Percentiles rank a stretch among this genome's conserved stretches.
These are phyloP conservation scores for Aureobasidium sp. DNA, from an alignment of 2,329 filamentous ascomycete genomes.

Conservation along the genomic window DNA sequence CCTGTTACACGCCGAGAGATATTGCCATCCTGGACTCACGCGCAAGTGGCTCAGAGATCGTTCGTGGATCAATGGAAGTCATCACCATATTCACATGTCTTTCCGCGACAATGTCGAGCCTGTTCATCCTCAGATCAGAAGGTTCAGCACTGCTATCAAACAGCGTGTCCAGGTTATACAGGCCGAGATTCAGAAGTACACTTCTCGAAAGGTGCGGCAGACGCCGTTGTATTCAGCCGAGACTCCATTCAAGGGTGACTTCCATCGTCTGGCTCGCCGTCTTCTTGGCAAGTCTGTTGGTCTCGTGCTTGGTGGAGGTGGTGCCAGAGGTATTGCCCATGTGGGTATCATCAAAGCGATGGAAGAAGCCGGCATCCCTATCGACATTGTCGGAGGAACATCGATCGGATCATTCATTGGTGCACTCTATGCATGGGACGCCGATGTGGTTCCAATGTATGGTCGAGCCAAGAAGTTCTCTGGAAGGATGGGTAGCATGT, in stretches of 20 bases:
- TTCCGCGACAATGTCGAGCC: conserved; percentile 72
- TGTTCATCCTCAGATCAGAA: conserved; percentile 65
- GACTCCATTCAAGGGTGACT: conserved; percentile 91
- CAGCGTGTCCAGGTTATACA: conserved; percentile 90
- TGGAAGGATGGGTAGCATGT: conserved; percentile 97
- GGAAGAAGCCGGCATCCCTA: conserved; percentile 92
- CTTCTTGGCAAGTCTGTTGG: conserved; percentile 93
- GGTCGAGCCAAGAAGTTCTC: conserved; percentile 95
- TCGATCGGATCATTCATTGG: conserved; percentile 96
- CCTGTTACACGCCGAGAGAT: conserved; percentile 80
- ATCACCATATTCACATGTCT: conserved; percentile 96
- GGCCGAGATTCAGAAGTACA: conserved; percentile 97
- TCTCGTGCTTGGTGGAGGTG: conserved; percentile 86
- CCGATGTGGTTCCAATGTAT: conserved; percentile 94
- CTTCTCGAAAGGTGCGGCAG: conserved; percentile 83
- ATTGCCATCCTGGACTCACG: conserved; percentile 76
- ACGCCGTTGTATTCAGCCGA: conserved; percentile 85
- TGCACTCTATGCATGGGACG: conserved; percentile 89
- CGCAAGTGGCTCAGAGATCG: conserved; percentile 81
- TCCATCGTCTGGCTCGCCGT: conserved; percentile 82
- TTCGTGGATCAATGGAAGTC: conserved; percentile 96
- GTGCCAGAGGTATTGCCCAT: conserved; percentile 84
- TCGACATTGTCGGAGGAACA: conserved; percentile 90
- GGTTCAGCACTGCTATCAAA: conserved; percentile 79
- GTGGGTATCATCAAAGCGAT: conserved; percentile 90